Percentiles rank a stretch among this genome's conserved stretches.
Evolutionary conservation across 306 rosid species (phyloP).

Genomic region (Gillenia trifoliata): DNA sequence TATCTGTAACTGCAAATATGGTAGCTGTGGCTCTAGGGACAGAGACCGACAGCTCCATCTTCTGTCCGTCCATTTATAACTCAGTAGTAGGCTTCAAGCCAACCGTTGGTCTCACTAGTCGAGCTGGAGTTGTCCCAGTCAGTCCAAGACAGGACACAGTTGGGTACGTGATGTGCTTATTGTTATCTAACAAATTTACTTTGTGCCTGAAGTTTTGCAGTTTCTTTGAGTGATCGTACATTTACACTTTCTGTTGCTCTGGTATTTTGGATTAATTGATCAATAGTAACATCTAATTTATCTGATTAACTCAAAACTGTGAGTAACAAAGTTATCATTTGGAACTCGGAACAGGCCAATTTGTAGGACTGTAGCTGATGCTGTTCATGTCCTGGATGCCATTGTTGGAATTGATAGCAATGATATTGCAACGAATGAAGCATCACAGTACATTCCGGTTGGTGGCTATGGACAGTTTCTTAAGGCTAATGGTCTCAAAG

Average conservation of each 20-base stretch:
- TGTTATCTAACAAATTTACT: not conserved
- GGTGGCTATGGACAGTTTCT: conserved; percentile 57
- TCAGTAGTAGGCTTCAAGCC: conserved; percentile 61
- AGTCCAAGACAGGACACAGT: conserved; percentile 56
- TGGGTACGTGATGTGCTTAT: conserved; percentile 38
- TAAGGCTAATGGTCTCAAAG: conserved; percentile 39
- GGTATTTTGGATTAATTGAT: not conserved
- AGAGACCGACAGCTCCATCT: conserved; percentile 56
- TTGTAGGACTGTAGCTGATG: conserved; percentile 66
- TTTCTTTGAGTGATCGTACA: not conserved
- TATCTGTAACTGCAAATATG: conserved; percentile 63
- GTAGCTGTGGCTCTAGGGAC: conserved; percentile 49
- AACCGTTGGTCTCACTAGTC: conserved; percentile 54
- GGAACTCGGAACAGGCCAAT: conserved; percentile 39
- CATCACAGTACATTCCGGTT: conserved; percentile 43
- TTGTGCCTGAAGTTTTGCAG: not conserved
- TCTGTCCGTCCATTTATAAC: conserved; percentile 54
- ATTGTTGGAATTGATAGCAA: conserved; percentile 42
- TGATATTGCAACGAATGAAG: conserved; percentile 39
- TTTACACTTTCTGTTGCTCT: not conserved
- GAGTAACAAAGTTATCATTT: not conserved
- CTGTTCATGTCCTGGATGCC: conserved; percentile 44
- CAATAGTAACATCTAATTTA: no score
- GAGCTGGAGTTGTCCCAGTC: conserved; percentile 33
- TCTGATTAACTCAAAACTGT: not conserved